Base-by-base conservation (phyloP, 2,329 filamentous ascomycete species). In the Colletotrichum gloeosporioides region DNA sequence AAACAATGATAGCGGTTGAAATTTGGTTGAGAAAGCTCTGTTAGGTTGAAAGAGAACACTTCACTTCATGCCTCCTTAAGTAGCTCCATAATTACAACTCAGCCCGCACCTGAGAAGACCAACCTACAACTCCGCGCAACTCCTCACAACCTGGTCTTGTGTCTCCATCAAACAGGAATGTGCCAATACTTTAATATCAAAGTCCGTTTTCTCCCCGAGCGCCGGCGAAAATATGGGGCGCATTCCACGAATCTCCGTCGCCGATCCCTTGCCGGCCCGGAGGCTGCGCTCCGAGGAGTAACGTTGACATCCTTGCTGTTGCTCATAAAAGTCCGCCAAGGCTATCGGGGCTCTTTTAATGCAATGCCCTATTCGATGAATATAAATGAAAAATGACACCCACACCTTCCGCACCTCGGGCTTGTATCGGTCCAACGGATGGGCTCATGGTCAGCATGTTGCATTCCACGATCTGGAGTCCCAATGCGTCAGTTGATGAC, bases 231-330 rank as follows among this genome's bases (percentile, higher is more conserved):
- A 68, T 34, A 25, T 57, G n/a, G 44, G 49, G 18, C 29, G n/a
- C 29, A 68, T 68, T 69, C 67, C 67, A 69, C 67, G 67, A 69
- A 69, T 69, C 67, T 69, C 55, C 67, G 53, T 49, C 13, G 53
- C 27, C 10, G 1, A 62, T 3, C 67, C 27, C 55, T 32, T 44
- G 66, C 66, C 66, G 31, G 49, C 1, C 67, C 67, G 67, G 67
- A 69, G 34, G 36, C 53, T 32, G n/a, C 32, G 53, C 53, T 69
- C 67, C 67, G 67, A 61, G 34, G 16, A 15, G 67, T 62, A 62
- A 44, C 67, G 53, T 61, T 32, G 22, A 16, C 25, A 44, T 13
- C 25, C 55, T 29, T 22, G 67, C 55, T 10, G 31, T 36, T 16
- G 7, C 22, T 9, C 27, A 62, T 18, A 2, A n/a, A 15, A 1